A percentile compares a stretch with the other conserved stretches of the same genome.
These are phyloP conservation scores for Cryptosporidium xiaoi DNA, from an alignment of 169 alveolate species.

Conservation along the genomic window DNA sequence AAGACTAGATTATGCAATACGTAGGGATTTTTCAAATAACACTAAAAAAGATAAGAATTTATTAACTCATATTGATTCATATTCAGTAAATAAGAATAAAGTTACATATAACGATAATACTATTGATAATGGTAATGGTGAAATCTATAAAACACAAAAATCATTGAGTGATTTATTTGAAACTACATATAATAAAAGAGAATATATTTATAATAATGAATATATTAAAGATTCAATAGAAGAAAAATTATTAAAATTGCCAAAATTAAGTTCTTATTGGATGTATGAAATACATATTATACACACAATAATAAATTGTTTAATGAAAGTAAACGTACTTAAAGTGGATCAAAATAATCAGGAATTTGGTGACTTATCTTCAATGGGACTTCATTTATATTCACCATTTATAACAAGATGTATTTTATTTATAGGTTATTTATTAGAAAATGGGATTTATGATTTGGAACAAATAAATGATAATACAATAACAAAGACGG, in stretches of 20 bases:
- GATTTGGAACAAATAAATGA: slow-evolving; percentile 7
- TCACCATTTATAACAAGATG: slow-evolving; percentile 69
- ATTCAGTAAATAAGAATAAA: background rate
- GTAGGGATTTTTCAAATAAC: slow-evolving; percentile 31
- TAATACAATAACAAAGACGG: slow-evolving; percentile 34
- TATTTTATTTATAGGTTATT: slow-evolving; percentile 23
- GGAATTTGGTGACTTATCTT: background rate
- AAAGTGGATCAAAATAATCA: slow-evolving; percentile 4
- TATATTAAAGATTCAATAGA: slow-evolving; percentile 47
- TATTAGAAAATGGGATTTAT: slow-evolving; percentile 47
- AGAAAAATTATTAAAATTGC: slow-evolving; percentile 23
- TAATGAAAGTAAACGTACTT: slow-evolving; percentile 15
- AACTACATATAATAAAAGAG: slow-evolving; percentile 8
- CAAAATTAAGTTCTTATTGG: slow-evolving; percentile 49
- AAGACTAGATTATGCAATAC: slow-evolving; percentile 25
- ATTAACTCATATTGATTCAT: slow-evolving; percentile 10
- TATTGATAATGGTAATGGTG: background rate
- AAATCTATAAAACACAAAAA: background rate
- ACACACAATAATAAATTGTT: slow-evolving; percentile 16
- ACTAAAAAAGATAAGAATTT: slow-evolving; percentile 31
- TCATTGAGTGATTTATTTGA: background rate
- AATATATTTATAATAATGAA: slow-evolving; percentile 26
- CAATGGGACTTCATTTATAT: slow-evolving; percentile 51
- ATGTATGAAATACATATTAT: slow-evolving; percentile 39
- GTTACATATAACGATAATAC: background rate